Conservation (phyloP, 2,329 filamentous ascomycete genomes). For the Dryadomyces sulphureus region DNA sequence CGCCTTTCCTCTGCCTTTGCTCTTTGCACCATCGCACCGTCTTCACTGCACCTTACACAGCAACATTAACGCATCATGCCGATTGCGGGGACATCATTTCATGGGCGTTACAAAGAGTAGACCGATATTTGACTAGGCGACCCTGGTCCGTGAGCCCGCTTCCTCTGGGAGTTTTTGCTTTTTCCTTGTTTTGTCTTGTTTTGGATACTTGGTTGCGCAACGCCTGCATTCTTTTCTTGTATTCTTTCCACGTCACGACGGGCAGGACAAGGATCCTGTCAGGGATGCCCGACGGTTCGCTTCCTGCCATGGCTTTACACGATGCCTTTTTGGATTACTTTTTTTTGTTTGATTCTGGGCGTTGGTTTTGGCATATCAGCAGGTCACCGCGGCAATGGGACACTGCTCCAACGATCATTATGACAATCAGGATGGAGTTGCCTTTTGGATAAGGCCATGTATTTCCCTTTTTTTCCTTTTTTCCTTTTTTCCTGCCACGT, state of each 20-base stretch:
- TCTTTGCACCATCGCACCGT: not conserved
- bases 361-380: not conserved
- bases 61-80: not conserved
- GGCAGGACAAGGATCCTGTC: no score
- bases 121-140: constrained; percentile 1
- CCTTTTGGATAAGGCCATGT: not conserved
- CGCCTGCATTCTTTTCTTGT: no score
- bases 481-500: no score
- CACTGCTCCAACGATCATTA: not conserved
- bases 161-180: not conserved
- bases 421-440: not conserved
- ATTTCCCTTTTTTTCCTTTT: not conserved
- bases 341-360: not conserved
- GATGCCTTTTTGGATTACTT: not conserved
- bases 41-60: no score
- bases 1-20: not conserved
- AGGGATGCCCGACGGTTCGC: no score
- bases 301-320: no score
- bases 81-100: not conserved
- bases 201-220: no score
- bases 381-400: not conserved
- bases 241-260: no score
- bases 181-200: not conserved
- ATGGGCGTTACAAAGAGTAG: constrained; percentile 1
- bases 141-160: not conserved